Percentiles rank a stretch among this genome's conserved stretches.
Evolutionary conservation across 768 basidiomycete genomes (phyloP).

Genomic region (Tulasnella sp.): DNA sequence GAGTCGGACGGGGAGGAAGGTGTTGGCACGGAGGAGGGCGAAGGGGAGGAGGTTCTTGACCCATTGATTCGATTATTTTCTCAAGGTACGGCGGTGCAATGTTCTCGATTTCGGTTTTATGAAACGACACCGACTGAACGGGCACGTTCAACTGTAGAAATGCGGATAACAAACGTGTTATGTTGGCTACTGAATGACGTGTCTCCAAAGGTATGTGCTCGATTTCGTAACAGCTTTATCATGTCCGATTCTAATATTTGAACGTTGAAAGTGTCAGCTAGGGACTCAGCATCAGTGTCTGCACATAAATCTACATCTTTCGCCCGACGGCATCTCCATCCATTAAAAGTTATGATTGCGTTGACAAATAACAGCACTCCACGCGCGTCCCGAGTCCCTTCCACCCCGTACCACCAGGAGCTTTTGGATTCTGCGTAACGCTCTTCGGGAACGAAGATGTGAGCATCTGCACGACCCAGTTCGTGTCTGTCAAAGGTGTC

Average conservation of each 20-base stretch:
- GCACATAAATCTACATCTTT: no score
- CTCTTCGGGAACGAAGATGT: slow-evolving; percentile 44
- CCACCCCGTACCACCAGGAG: slow-evolving; percentile 69
- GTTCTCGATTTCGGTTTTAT: not conserved
- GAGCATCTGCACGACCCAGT: slow-evolving; percentile 56
- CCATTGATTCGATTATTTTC: slow-evolving; percentile 37
- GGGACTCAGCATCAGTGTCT: no score
- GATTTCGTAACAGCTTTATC: no score
- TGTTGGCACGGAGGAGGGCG: slow-evolving; percentile 53
- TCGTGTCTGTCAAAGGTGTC: slow-evolving; percentile 77
- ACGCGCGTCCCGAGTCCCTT: slow-evolving; percentile 59
- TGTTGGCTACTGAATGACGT: no score
- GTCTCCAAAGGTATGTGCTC: no score
- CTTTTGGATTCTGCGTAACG: slow-evolving; percentile 45
- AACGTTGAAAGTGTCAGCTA: no score
- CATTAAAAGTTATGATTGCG: no score
- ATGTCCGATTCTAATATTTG: no score
- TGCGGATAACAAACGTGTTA: no score
- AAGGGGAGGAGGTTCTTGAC: slow-evolving; percentile 73
- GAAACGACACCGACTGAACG: no score
- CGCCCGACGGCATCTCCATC: no score
- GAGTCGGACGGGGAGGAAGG: slow-evolving; percentile 55
- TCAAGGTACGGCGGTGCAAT: not conserved
- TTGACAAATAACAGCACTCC: slow-evolving; percentile 28
- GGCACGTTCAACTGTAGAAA: no score